phyloP scores from a whole-genome alignment of 163 green algal species.

The Chlamydomonas reinhardtii region DNA sequence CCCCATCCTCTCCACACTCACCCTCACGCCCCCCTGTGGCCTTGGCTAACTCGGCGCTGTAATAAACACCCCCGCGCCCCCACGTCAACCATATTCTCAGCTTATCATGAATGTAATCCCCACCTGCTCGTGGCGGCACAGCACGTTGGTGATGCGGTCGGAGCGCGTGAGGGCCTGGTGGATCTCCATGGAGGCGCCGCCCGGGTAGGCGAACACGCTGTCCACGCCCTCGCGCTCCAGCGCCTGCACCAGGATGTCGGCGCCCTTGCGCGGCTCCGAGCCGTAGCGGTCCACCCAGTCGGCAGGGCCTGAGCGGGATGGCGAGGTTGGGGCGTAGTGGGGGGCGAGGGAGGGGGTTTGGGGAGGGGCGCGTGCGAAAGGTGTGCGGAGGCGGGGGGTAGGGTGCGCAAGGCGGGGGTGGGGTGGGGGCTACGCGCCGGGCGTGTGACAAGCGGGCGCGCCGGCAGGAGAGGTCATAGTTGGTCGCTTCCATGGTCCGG shows the following conservation, averaged over 20 bases:
- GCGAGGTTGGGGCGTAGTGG: not conserved
- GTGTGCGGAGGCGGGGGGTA: too few species aligned
- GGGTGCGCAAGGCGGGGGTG: too few species aligned
- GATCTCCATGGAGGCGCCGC: conserved; percentile 99
- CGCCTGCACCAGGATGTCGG: conserved; percentile 97
- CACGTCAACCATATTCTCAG: too few species aligned
- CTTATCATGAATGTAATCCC: too few species aligned
- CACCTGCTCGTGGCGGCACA: conserved; percentile 98
- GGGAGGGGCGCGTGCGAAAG: not conserved
- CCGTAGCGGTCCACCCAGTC: conserved; percentile 91
- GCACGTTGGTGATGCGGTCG: conserved; percentile 91
- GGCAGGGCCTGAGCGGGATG: conserved; percentile 34
- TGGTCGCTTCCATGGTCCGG: too few species aligned
- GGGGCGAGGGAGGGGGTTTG: not conserved
- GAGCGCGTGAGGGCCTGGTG: conserved; percentile 97
- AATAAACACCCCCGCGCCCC: too few species aligned
- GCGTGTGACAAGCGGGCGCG: too few species aligned
- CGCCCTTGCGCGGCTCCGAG: conserved; percentile 91
- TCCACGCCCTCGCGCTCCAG: conserved; percentile 92
- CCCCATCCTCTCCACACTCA: too few species aligned
- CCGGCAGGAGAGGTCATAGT: too few species aligned
- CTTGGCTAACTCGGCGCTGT: too few species aligned
- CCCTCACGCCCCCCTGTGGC: too few species aligned
- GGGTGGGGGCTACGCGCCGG: too few species aligned
- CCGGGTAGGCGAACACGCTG: conserved; percentile 95